Conservation (phyloP, 495 filamentous ascomycete species). For the Parathielavia hyrcaniae region DNA sequence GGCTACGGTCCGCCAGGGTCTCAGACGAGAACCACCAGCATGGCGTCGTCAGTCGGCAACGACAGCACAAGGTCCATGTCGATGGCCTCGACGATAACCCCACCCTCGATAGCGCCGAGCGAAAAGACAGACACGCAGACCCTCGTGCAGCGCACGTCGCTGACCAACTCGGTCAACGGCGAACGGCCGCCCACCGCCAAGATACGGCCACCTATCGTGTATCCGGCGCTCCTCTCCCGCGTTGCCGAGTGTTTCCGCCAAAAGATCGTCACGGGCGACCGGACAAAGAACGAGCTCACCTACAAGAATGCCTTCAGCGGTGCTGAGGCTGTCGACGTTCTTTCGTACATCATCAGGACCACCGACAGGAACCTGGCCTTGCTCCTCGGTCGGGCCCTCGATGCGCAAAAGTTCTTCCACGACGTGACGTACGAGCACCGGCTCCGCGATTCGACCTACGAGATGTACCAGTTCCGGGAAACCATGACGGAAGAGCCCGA, state of each 20-base stretch:
- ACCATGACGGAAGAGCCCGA: constrained; percentile 79
- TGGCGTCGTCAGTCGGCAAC: constrained; percentile 44
- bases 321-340: constrained; percentile 88
- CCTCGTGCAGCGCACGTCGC: constrained; percentile 40
- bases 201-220: constrained; percentile 70
- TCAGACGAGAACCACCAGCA: constrained; percentile 47
- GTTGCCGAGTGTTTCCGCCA: constrained; percentile 89
- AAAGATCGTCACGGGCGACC: constrained; percentile 71
- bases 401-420: constrained; percentile 99
- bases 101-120: constrained; percentile 32
- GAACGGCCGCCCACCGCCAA: constrained; percentile 46
- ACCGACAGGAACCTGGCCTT: constrained; percentile 92
- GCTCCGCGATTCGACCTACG: constrained; percentile 77
- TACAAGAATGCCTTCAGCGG: constrained; percentile 97
- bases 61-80: constrained; percentile 62
- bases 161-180: constrained; percentile 43
- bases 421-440: constrained; percentile 98
- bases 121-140: constrained; percentile 38
- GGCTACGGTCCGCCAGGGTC: constrained; percentile 36
- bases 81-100: constrained; percentile 63
- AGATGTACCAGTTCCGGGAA: constrained; percentile 96
- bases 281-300: constrained; percentile 91
- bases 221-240: constrained; percentile 83
- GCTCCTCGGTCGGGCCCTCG: constrained; percentile 84
- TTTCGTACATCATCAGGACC: constrained; percentile 91